Base-by-base conservation (phyloP, 2,329 filamentous ascomycete genomes). In the Colletotrichum limetticola region DNA sequence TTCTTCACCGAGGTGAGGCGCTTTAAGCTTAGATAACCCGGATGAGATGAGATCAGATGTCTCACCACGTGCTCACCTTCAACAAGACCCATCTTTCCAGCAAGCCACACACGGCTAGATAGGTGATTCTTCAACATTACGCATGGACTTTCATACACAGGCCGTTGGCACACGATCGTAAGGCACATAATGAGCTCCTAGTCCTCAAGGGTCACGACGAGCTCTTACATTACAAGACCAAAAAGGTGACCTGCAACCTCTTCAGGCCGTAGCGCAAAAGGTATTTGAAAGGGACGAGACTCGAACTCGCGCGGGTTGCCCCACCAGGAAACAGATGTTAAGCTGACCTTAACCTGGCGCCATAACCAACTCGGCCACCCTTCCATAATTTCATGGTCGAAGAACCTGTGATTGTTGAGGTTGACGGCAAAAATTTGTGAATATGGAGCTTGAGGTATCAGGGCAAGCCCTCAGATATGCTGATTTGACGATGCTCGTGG, bases 311-410 rank as follows among this genome's bases (percentile, higher is more conserved):
- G 60, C n/a, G 60, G 60, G 42, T 62, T 52, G 60, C 60, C 60
- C 60, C 60, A 62, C 60, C 60, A 62, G 60, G 60, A 62, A 62
- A 62, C 60, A 62, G 60, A 62, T 62, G 60, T 62, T 62, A 62
- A 62, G 60, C 60, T 52, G 60, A 24, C 60, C 60, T 62, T 62
- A 62, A 62, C 60, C 60, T 62, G 60, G 60, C 60, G 60, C 60
- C 60, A 62, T 62, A 62, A 62, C 60, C 60, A 62, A 62, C 60
- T 62, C 60, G 60, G 60, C 60, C 60, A 62, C 60, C 60, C 60
- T 62, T 62, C 60, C 60, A 6, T 11, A 6, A 7, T 5, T 1
- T 14, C 26, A 3, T n/a, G 14, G 24, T 52, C 24, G 5, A 16
- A 6, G 5, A 22, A 24, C 6, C 42, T 5, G 16, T 12, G 26